Evolutionary conservation across 208 protist genomes (phyloP), one percentile per base, ranked within the genome.

Genomic region (Cochliopodium minus): DNA sequence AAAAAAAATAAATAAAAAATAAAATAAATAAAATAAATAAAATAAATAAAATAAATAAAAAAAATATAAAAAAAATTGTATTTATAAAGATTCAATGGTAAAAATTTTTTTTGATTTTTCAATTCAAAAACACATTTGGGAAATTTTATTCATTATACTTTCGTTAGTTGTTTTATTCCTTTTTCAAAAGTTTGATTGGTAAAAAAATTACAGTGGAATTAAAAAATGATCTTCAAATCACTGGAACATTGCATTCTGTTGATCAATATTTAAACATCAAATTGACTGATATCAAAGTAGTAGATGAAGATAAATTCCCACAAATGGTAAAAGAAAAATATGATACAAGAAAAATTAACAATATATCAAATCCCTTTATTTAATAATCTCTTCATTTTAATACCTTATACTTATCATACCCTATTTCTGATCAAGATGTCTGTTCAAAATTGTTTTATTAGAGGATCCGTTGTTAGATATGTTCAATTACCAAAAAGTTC

Each of bases 251-350:
- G 20, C 76, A 85, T 51, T 77, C 73, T 22, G 83, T 89, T 1
- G 83, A 89, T 66, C 83, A 88, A 59, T 88, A 76, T 57, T 65
- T 89, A n/a, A 91, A 91, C 64, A 69, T 89, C 22, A 88, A 89
- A 68, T 54, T 89, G 22, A 66, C 76, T 17, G 64, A 85, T 57
- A 67, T 89, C 17, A 38, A 38, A 29, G 78, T 89, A 13, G 63
- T 71, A 6, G 79, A 89, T 35, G 33, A 57, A 25, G 66, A 83
- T 13, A 81, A 81, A 35, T 86, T 76, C 34, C 83, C 84, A 5
- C 82, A 90, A 57, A 70, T 90, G 69, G 81, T 6, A 42, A 56
- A 26, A 35, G 5, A 49, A 7, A 29, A 15, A 5, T 57, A 22
- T 9, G 13, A 47, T 20, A 32, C 7, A 47, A 17, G 13, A 7